Percentiles rank a stretch among this genome's conserved stretches.
Evolutionary conservation across 352 stramenopile genomes (phyloP).

Genomic region (Phytophthora capsici): DNA sequence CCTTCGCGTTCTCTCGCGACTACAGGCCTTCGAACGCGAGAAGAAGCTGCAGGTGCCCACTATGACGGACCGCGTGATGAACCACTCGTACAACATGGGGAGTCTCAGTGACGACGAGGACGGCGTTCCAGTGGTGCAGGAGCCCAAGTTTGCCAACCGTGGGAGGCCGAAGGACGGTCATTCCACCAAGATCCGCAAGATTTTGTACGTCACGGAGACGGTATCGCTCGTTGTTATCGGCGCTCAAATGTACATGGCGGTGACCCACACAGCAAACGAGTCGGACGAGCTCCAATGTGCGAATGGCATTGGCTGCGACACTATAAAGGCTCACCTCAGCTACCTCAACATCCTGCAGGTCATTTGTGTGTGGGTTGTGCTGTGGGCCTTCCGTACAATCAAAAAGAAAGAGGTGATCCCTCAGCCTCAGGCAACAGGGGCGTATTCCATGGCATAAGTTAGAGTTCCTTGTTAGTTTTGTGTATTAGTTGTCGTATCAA

Average conservation of each 20-base stretch:
- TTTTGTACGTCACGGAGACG: slow-evolving; percentile 35
- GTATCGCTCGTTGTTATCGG: slow-evolving; percentile 37
- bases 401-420: slow-evolving; percentile 53
- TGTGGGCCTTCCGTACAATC: slow-evolving; percentile 48
- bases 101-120: slow-evolving; percentile 39
- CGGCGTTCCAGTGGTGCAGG: slow-evolving; percentile 31
- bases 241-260: slow-evolving; percentile 56
- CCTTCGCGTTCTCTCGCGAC: slow-evolving; percentile 36
- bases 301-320: slow-evolving; percentile 58
- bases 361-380: slow-evolving; percentile 42
- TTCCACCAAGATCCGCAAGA: slow-evolving; percentile 43
- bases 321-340: slow-evolving; percentile 41
- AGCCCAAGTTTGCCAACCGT: slow-evolving; percentile 24
- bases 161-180: slow-evolving; percentile 30
- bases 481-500: slow-evolving; percentile 16
- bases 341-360: slow-evolving; percentile 50
- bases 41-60: slow-evolving; percentile 34
- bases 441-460: slow-evolving; percentile 14
- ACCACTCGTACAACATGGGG: slow-evolving; percentile 41
- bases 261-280: slow-evolving; percentile 35
- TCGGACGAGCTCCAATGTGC: slow-evolving; percentile 60
- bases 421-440: slow-evolving; percentile 7
- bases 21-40: slow-evolving; percentile 34
- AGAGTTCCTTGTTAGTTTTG: slow-evolving; percentile 14
- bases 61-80: slow-evolving; percentile 33